A percentile compares a stretch with the other conserved stretches of the same genome.
Evolutionary conservation across 768 basidiomycete genomes (phyloP).

Genomic region (Harrya chromipes): DNA sequence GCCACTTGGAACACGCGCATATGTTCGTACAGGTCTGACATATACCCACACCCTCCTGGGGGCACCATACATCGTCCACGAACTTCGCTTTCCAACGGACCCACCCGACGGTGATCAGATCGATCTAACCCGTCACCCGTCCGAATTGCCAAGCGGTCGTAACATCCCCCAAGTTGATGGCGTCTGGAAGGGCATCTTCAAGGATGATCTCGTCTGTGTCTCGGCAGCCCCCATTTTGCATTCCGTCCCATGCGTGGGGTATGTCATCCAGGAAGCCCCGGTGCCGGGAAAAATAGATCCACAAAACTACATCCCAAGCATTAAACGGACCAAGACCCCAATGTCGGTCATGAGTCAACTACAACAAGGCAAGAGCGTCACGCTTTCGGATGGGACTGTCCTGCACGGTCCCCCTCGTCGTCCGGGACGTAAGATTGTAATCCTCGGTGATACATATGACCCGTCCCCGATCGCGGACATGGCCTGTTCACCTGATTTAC

Average conservation of each 20-base stretch:
- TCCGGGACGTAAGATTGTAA: conserved; percentile 70
- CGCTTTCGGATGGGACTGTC: conserved; percentile 68
- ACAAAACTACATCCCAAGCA: conserved; percentile 58
- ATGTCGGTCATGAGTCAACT: conserved; percentile 65
- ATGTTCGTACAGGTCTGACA: conserved; percentile 63
- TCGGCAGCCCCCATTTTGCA: conserved; percentile 78
- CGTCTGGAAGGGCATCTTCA: conserved; percentile 65
- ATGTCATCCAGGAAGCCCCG: conserved; percentile 65
- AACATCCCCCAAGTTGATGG: conserved; percentile 61
- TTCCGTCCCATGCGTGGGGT: conserved; percentile 80
- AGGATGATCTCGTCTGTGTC: conserved; percentile 53
- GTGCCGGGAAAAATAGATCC: conserved; percentile 78
- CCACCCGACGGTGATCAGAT: conserved; percentile 49
- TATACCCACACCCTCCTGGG: conserved; percentile 70
- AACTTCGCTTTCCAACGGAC: conserved; percentile 66
- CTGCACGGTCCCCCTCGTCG: conserved; percentile 64
- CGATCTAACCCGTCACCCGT: conserved; percentile 42
- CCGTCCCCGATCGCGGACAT: conserved; percentile 62
- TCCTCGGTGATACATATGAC: conserved; percentile 85
- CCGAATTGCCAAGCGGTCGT: conserved; percentile 58
- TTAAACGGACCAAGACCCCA: conserved; percentile 67
- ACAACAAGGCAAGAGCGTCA: conserved; percentile 60
- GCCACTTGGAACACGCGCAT: conserved; percentile 77
- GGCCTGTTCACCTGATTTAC: conserved; percentile 63
- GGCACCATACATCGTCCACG: conserved; percentile 75